phyloP scores from a whole-genome alignment of 1,139 yeast genomes.

The Pichia sp. region DNA sequence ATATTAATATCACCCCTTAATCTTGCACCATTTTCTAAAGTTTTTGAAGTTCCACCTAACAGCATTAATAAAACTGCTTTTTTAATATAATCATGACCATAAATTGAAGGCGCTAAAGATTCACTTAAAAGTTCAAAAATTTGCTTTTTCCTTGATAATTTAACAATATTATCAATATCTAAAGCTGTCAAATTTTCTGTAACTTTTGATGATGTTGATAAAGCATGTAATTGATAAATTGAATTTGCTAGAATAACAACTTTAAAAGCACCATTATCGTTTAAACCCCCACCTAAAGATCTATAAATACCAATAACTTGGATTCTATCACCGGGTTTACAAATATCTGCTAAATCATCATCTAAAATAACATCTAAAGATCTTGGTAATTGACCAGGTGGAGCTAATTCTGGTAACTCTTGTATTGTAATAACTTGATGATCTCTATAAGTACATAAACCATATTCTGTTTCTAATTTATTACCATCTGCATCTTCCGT shows the following conservation, averaged over 20 bases:
- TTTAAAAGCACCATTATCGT: constrained; percentile 62
- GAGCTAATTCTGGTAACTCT: constrained; percentile 98
- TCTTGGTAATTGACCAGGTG: constrained; percentile 96
- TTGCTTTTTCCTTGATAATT: constrained; percentile 59
- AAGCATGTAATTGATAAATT: constrained; percentile 80
- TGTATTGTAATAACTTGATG: constrained; percentile 92
- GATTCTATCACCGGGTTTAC: constrained; percentile 95
- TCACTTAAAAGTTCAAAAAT: constrained; percentile 76
- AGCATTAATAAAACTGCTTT: constrained; percentile 88
- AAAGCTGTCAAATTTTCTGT: constrained; percentile 69
- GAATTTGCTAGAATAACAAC: constrained; percentile 84
- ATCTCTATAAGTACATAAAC: constrained; percentile 87
- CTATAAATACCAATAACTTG: constrained; percentile 93
- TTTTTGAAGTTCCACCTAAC: constrained; percentile 92
- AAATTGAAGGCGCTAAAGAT: constrained; percentile 92
- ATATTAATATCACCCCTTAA: constrained; percentile 96
- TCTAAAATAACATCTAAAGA: constrained; percentile 86
- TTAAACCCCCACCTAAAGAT: constrained; percentile 77
- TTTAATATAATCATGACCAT: constrained; percentile 87
- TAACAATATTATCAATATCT: constrained; percentile 84
- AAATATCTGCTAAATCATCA: constrained; percentile 86
- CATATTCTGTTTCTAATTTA: constrained; percentile 84
- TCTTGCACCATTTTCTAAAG: constrained; percentile 91
- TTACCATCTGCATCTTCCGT: constrained; percentile 91
- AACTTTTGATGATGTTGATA: constrained; percentile 81